Base-by-base conservation (phyloP, 2,329 filamentous ascomycete species). In the Neurospora sp. region DNA sequence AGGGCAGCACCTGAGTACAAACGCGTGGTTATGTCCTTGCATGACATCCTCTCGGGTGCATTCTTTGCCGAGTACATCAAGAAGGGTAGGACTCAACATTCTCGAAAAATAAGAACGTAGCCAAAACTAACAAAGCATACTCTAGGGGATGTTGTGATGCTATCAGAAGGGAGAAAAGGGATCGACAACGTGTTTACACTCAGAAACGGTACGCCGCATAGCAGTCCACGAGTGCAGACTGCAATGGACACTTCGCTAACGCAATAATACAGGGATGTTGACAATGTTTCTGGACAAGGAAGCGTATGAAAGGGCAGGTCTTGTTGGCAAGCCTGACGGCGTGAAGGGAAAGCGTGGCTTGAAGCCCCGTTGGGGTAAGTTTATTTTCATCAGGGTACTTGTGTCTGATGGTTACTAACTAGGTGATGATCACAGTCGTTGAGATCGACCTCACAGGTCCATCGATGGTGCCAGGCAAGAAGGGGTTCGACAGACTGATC, bases 11-110 rank as follows among this genome's bases (percentile, higher is more conserved):
- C 85, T 1, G 73, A 74, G 12, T 96, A 92, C 82, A 86, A 87
- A 39, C 86, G 87, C 71, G 88, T 97, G 2, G 86, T 88, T 74
- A 89, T 97, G 86, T 87, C 88, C 3, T 83, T 97, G 10, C 85
- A 85, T 8, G 88, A 92, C 70, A 77, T 98, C 5, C 78, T 98
- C 0, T 85, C 91, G 40, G 87, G 88, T 1, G 86, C 89, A 0
- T 97, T 97, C 75, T 93, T 97, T 76, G 90, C 87, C n/a, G 84
- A 89, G 62, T 94, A 96, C 77, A 89, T 98, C 74, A 97, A 97
- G 79, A 86, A 85, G 71, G 91, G 92, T 92, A 81, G 28, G 77
- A 1, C 69, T 11, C 3, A 8, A 5, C 15, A 19, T 0, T 3
- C 10, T 62, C 1, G 4, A 46, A 28, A 17, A 8, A 1, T 17